Evolutionary conservation across 2,329 filamentous ascomycete genomes (phyloP), one percentile per base, ranked within the genome.

Genomic region (Aotearoamyces nothofagi): DNA sequence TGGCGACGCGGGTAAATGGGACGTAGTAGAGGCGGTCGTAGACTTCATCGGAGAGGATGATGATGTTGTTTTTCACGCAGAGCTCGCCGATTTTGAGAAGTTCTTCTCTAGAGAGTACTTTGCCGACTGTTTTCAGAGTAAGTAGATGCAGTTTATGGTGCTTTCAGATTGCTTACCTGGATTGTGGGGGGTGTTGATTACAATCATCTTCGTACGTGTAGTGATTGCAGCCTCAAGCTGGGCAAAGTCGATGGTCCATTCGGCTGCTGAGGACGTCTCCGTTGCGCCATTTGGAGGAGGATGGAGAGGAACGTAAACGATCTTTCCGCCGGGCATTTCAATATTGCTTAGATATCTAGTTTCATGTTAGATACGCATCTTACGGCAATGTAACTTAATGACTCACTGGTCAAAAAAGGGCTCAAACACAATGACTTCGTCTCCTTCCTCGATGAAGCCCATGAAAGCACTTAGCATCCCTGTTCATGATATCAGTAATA

Each of bases 341-440:
- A 98, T 96, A 56, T 98, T 98, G 61, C 78, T 84, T 41, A 98
- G 92, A 53, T 96, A 92, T 43, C 67, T 73, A 29, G 9, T 27
- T 19, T 15, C 19, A 20, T 11, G 6, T 43, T 19, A 43, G 37
- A 14, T 17, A 15, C 9, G 22, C 3, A 11, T 15, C 13, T 12
- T 14, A 19, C 17, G 13, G 11, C 12, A n/a, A 12, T 9, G 22
- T 27, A 19, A 28, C 12, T 12, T 17, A 20, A n/a, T n/a, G 30
- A 46, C 63, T 49, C 52, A 81, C 74, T 98, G 90, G 56, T 98
- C 90, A 51, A 96, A 98, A 58, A 94, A 98, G 8, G 90, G 90
- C 59, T 98, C 90, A 51, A 98, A 94, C 32, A 98, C 69, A 41
- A 98, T 94, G 40, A 94, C 90, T 54, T 98, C 90, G 49, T 98